Base-by-base conservation (phyloP, 805 yeast species). In the Limtongia smithiae region DNA sequence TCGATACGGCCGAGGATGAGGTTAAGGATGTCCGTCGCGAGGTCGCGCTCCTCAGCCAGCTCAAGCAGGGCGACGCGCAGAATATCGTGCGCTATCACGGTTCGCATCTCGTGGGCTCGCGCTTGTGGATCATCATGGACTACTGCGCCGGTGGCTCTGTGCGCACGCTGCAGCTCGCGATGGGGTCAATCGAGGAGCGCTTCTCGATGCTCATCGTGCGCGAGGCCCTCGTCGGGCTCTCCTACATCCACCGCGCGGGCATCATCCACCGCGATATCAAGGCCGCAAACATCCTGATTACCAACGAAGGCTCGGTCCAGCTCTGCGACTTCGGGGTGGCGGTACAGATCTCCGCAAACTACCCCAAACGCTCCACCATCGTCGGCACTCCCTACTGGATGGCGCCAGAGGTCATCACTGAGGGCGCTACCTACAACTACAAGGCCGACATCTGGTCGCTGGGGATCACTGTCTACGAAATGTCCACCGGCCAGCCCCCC, bases 251-350 rank as follows among this genome's bases (percentile, higher is more conserved):
- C 65, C 79, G 76, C 54, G 81, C 84, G 52, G 96, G 95, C 11
- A 93, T 94, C 20, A 93, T 93, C 30, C 99, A 93, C 67, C 77
- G 99, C 59, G 99, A 93, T 67, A 79, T 93, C 60, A 93, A 93
- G 67, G 96, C 97, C 1, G 99, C 98, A 0, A 93, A 93, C 65
- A 87, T 93, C 11, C 74, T 93, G 54, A 84, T 93, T 44, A 78
- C 90, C 2, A 86, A 85, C 58, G 94, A 86, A 41, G 99, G 98
- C 4, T 78, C 77, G 44, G 95, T 94, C 3, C 87, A 86, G 62
- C 75, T 93, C 38, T 91, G 97, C 74, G 99, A 93, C 67, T 93
- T 93, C 69, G 99, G 99, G 28, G 98, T 94, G 20, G 98, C 99
- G 0, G 97, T 97, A 1, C 91, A 88, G 64, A 71, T 90, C 37